Percentiles rank a stretch among this genome's conserved stretches.
Evolutionary conservation across 106 monocot genomes (phyloP).

Genomic region (Vanilla planifolia): DNA sequence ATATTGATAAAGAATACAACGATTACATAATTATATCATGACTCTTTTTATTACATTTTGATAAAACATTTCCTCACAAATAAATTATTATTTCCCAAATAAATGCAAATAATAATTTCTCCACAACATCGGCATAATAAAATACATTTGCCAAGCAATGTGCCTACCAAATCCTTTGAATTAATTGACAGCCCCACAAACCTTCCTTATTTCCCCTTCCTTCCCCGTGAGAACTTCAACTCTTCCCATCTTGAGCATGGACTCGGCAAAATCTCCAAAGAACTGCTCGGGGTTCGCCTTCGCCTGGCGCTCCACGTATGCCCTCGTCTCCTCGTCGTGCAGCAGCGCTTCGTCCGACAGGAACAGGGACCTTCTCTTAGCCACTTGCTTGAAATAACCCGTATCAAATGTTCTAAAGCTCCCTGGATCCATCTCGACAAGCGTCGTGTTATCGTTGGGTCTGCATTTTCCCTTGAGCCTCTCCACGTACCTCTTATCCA

Average conservation of each 20-base stretch:
- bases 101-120: too few relatives aligned
- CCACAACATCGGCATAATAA: too few relatives aligned
- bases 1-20: too few relatives aligned
- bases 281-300: conserved; percentile 11
- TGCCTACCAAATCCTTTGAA: too few relatives aligned
- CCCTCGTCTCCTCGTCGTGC: conserved; percentile 16
- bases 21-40: too few relatives aligned
- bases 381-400: conserved; percentile 26
- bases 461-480: conserved; percentile 19
- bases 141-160: too few relatives aligned
- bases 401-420: conserved; percentile 24
- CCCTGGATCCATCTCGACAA: conserved; percentile 30
- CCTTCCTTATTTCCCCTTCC: conserved; percentile 27
- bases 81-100: too few relatives aligned
- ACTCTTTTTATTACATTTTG: too few relatives aligned
- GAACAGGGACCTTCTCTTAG: conserved; percentile 23
- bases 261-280: conserved; percentile 28
- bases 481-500: conserved; percentile 21
- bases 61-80: too few relatives aligned
- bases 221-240: conserved; percentile 19
- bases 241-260: conserved; percentile 43
- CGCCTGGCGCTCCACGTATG: conserved; percentile 16
- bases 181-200: conserved; percentile 14
- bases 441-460: conserved; percentile 12
- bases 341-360: conserved; percentile 34